phyloP scores from a whole-genome alignment of 495 filamentous ascomycete genomes.

The Penicillium parvum region DNA sequence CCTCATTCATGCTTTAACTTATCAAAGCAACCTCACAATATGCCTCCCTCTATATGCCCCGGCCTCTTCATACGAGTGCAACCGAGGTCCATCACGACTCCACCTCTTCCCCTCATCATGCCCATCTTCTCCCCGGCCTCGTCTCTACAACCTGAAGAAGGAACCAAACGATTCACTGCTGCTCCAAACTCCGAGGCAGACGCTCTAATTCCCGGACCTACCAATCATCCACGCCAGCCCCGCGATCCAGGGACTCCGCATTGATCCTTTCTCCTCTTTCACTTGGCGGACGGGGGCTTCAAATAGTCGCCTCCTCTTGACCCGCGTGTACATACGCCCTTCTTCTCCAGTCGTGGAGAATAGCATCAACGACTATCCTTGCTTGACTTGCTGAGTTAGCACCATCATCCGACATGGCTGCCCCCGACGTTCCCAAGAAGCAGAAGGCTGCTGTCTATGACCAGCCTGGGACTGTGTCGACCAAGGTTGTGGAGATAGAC shows the following conservation, averaged over 20 bases:
- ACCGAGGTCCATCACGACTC: conserved; percentile 11
- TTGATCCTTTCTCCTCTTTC: conserved; percentile 5
- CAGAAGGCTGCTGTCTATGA: conserved; percentile 69
- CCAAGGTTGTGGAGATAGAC: conserved; percentile 60
- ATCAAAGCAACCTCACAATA: too few species aligned
- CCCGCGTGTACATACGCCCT: neutral
- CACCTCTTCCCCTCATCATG: conserved; percentile 8
- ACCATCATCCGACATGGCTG: conserved; percentile 18
- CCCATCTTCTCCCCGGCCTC: neutral
- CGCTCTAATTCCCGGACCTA: too few species aligned
- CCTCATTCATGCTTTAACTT: too few species aligned
- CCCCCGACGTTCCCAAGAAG: conserved; percentile 50
- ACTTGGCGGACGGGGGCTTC: neutral
- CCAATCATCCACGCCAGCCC: conserved; percentile 1
- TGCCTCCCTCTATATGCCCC: too few species aligned
- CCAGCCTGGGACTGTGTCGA: conserved; percentile 64
- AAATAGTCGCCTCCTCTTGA: neutral
- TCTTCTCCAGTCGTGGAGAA: neutral
- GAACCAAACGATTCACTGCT: neutral
- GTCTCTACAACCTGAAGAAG: neutral
- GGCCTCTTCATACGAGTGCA: neutral
- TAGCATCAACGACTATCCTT: neutral
- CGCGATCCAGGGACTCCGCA: conserved; percentile 1
- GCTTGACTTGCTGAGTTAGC: neutral
- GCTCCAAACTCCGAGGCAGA: conserved; percentile 1